Conservation (phyloP, 352 stramenopile genomes). For the Phytophthora palmivora region DNA sequence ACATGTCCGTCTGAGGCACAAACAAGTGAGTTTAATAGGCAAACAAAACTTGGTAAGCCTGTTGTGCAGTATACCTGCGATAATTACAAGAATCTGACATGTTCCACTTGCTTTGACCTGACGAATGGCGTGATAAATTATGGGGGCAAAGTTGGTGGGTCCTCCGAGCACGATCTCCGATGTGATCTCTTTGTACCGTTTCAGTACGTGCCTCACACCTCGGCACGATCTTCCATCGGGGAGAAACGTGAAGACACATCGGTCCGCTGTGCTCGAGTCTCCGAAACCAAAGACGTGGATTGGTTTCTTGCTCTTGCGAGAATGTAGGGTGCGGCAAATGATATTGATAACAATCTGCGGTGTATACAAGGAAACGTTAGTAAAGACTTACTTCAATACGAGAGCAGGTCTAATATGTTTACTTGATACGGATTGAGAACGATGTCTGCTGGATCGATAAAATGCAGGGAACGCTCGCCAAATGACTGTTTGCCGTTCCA, state of each 20-base stretch:
- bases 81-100: constrained; percentile 83
- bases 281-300: constrained; percentile 85
- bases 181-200: constrained; percentile 60
- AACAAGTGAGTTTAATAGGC: background rate
- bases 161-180: constrained; percentile 56
- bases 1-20: constrained; percentile 61
- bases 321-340: constrained; percentile 67
- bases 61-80: constrained; percentile 44
- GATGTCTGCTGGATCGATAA: constrained; percentile 58
- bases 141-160: constrained; percentile 82
- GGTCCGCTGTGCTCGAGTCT: constrained; percentile 60
- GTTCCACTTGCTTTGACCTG: constrained; percentile 50
- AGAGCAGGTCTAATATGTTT: background rate
- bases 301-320: constrained; percentile 74
- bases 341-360: constrained; percentile 71
- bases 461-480: constrained; percentile 65
- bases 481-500: constrained; percentile 78
- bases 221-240: constrained; percentile 44
- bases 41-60: background rate
- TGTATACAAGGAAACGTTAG: background rate
- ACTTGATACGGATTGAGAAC: constrained; percentile 76
- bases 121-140: constrained; percentile 76
- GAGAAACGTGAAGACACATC: constrained; percentile 62
- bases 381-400: background rate
- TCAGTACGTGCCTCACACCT: constrained; percentile 64